Conservation (phyloP, 352 stramenopile species). For the Stramenopiles sp. region DNA sequence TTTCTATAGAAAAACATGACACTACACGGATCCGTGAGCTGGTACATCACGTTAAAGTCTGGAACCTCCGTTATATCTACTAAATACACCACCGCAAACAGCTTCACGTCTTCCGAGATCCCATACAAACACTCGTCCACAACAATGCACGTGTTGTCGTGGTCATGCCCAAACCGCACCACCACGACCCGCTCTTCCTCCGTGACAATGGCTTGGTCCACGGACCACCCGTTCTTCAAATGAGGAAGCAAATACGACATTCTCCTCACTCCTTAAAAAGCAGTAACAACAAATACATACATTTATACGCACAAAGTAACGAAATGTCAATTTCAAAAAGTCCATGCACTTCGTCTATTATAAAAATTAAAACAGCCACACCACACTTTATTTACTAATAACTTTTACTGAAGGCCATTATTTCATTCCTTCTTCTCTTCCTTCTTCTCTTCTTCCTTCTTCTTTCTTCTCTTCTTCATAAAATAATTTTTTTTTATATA, state of each 20-base stretch:
- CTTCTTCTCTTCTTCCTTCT: too few species aligned
- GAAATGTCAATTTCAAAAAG: too few species aligned
- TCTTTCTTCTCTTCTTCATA: too few species aligned
- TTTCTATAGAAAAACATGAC: constrained; percentile 99
- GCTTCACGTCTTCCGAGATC: constrained; percentile 96
- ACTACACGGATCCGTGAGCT: constrained; percentile 94
- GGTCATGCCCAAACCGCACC: constrained; percentile 94
- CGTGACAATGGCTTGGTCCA: constrained; percentile 96
- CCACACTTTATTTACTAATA: too few species aligned
- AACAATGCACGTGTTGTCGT: constrained; percentile 92
- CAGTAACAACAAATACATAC: too few species aligned
- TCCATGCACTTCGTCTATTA: too few species aligned
- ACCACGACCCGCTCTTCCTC: constrained; percentile 94
- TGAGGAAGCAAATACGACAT: constrained; percentile 96
- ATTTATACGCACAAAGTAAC: too few species aligned
- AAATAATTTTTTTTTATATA: too few species aligned
- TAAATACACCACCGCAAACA: constrained; percentile 95
- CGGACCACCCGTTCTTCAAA: constrained; percentile 84
- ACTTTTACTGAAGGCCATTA: too few species aligned
- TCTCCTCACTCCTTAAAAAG: not conserved
- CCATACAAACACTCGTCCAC: constrained; percentile 86
- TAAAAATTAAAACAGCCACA: too few species aligned
- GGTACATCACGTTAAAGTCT: constrained; percentile 99
- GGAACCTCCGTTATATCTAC: constrained; percentile 81
- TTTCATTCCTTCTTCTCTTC: too few species aligned